phyloP scores from a whole-genome alignment of 495 filamentous ascomycete genomes.

The Talaromyces wortmannii region DNA sequence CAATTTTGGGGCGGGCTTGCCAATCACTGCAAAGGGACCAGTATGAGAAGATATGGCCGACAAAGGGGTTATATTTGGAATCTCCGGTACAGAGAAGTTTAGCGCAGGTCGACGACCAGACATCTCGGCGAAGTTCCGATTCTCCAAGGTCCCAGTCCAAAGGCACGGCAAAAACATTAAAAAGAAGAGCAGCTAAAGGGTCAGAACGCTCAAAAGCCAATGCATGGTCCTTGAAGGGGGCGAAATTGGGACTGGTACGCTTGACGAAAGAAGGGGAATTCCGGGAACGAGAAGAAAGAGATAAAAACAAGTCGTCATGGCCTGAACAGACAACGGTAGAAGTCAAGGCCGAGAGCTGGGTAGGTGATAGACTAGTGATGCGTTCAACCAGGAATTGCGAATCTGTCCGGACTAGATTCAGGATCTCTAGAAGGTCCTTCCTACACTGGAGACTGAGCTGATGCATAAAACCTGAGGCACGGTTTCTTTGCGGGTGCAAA shows the following conservation, averaged over 20 bases:
- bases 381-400: conserved; percentile 80
- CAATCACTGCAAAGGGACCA: conserved; percentile 85
- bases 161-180: conserved; percentile 70
- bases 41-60: conserved; percentile 57
- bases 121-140: conserved; percentile 69
- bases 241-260: conserved; percentile 56
- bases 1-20: conserved; percentile 81
- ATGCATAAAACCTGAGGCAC: conserved; percentile 65
- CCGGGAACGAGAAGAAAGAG: conserved; percentile 59
- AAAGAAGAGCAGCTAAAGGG: conserved; percentile 76
- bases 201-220: conserved; percentile 80
- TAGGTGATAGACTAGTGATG: conserved; percentile 60
- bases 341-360: conserved; percentile 68
- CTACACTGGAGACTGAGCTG: conserved; percentile 71
- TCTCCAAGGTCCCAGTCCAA: conserved; percentile 70
- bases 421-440: conserved; percentile 68
- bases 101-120: conserved; percentile 85
- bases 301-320: conserved; percentile 13
- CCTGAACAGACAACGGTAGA: conserved; percentile 17
- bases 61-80: conserved; percentile 32
- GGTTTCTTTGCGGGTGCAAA: conserved; percentile 24
- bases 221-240: conserved; percentile 35
- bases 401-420: conserved; percentile 76
- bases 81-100: conserved; percentile 49
- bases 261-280: conserved; percentile 42